Evolutionary conservation across 2,329 filamentous ascomycete species (phyloP), one percentile per base, ranked within the genome.

Genomic region (Amphichorda felina): DNA sequence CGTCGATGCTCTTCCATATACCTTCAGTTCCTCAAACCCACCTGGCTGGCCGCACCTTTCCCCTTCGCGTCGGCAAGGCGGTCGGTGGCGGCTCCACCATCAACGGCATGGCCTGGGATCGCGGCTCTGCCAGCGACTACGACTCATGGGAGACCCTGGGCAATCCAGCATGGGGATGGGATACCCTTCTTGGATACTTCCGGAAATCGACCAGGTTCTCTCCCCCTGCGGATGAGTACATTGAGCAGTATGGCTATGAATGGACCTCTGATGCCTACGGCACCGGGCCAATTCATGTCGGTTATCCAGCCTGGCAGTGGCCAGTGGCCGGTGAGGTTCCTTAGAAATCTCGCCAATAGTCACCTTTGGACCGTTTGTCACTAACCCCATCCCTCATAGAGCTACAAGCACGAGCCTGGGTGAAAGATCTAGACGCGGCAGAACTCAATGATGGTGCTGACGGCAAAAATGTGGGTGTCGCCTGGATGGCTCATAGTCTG

Each of bases 141-240:
- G 56, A 66, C 36, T 55, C 55, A 5, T 67, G 61, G 62, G 60
- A 61, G 37, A 40, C 44, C 1, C 49, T 66, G 2, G 63, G 62
- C 2, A 66, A 64, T 36, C 35, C 48, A 2, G 61, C 60, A 10
- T 66, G 63, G 64, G 59, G 60, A 26, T 67, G 62, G 58, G 43
- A 53, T n/a, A 49, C 35, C 4, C 42, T 59, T n/a, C 30, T 53
- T 4, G 42, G 45, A 5, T 42, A 50, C 35, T 33, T 50, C 35
- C 38, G 45, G 37, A 45, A 44, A 38, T 48, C 46, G 2, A 41
- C 42, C 1, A 37, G 34, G 2, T 49, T 49, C 16, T 34, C 29
- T 4, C 43, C 46, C 8, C 46, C 46, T 2, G 21, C 36, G 1
- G 16, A 37, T 7, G 38, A 40, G 8, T 44, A 43, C 3, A 45